Evolutionary conservation across 208 protist genomes (phyloP), one percentile per base, ranked within the genome.

Genomic region (Leishmania major): DNA sequence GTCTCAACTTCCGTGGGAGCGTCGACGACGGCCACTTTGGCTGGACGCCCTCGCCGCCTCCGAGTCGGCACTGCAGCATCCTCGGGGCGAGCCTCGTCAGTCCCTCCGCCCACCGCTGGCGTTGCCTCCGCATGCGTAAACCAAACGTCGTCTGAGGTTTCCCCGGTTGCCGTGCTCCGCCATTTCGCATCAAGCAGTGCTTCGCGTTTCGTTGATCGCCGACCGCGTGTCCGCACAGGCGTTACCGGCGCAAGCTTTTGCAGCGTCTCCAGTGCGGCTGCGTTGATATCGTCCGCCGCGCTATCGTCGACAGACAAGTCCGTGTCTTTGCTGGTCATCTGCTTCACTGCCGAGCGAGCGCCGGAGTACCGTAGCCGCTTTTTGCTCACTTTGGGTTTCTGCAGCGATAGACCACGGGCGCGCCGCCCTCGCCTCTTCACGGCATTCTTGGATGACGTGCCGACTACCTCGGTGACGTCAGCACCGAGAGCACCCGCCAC

Each of bases 71-170:
- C 7, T 37, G 40, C 71, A 7, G 10, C 37, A 8, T 49, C 0
- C 40, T 31, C 47, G 35, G 19, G n/a, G 35, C 57, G 22, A 6
- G 69, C 35, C 43, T 77, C 57, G 45, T 25, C 53, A 7, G 4
- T 43, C 31, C 77, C 51, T 25, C 37, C 70, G 0, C 7, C 70
- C 3, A 40, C 53, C 47, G 7, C 15, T 15, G 17, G 31, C 37
- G 47, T 35, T 45, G 51, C 28, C 43, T 35, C 11, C n/a, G 47
- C 69, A 28, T 60, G 57, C 7, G n/a, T 45, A 28, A 77, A 77
- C 79, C 79, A 82, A n/a, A 62, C n/a, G 6, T 77, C 59, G 37
- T 76, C 71, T 47, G 70, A 6, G 11, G 35, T 69, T 59, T 60
- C 31, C 43, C 47, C 53, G 8, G 47, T 2, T 25, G 25, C 13